phyloP scores from a whole-genome alignment of 106 monocot species.

The Iris macrosiphon region DNA sequence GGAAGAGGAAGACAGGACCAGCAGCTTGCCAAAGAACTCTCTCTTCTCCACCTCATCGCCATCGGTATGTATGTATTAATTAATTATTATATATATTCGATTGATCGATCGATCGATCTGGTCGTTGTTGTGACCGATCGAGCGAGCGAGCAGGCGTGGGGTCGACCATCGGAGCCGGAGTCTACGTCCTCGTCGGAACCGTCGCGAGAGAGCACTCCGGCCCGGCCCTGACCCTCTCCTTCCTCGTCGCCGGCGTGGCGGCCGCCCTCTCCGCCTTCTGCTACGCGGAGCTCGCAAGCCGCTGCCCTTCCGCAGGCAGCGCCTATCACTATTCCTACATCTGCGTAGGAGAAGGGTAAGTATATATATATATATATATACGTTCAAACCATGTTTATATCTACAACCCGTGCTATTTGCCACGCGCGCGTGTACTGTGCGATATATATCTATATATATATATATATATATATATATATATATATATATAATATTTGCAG shows the following conservation, averaged over 20 bases:
- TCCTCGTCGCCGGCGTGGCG: constrained; percentile 91
- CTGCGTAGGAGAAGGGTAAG: constrained; percentile 95
- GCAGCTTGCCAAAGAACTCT: constrained; percentile 65
- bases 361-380: no score
- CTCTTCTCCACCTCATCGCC: constrained; percentile 54
- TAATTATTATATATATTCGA: no score
- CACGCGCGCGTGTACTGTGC: no score
- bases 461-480: no score
- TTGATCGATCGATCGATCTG: no score
- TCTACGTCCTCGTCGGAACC: constrained; percentile 94
- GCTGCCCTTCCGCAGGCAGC: constrained; percentile 96
- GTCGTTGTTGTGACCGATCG: no score
- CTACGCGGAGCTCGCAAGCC: constrained; percentile 96
- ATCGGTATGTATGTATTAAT: constrained; percentile 33
- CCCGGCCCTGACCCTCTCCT: constrained; percentile 84
- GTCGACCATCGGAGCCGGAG: constrained; percentile 93
- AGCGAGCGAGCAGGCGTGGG: constrained; percentile 60
- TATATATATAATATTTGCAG: no score
- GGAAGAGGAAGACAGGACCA: constrained; percentile 9
- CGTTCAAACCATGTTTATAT: no score
- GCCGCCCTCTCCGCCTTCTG: constrained; percentile 95
- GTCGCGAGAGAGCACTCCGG: constrained; percentile 86
- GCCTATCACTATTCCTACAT: constrained; percentile 99
- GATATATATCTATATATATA: no score
- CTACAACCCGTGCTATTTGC: no score